phyloP scores from a whole-genome alignment of 495 filamentous ascomycete species.

The Penicillium canariense region DNA sequence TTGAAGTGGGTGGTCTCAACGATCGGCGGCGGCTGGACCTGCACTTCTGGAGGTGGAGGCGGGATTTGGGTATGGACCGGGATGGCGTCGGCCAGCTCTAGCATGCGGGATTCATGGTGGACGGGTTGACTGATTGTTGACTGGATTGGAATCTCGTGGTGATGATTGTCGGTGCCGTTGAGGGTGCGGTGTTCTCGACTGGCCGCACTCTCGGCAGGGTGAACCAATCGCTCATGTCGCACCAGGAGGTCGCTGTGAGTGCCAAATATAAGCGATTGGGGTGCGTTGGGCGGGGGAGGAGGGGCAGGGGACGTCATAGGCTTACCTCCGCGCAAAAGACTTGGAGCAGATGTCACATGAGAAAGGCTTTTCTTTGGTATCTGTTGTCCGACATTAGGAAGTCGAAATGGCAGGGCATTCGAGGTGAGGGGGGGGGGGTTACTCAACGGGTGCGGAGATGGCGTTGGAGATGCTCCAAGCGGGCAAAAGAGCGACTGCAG shows the following conservation, averaged over 20 bases:
- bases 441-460: slow-evolving; percentile 56
- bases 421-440: slow-evolving; percentile 28
- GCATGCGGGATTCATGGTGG: slow-evolving; percentile 48
- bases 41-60: slow-evolving; percentile 38
- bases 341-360: slow-evolving; percentile 52
- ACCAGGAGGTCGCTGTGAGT: slow-evolving; percentile 62
- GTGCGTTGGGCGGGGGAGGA: not conserved
- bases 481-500: slow-evolving; percentile 50
- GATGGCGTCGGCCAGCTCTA: slow-evolving; percentile 47
- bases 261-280: slow-evolving; percentile 28
- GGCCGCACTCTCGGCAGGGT: slow-evolving; percentile 56
- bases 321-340: slow-evolving; percentile 51
- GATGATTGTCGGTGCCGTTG: slow-evolving; percentile 20
- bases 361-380: slow-evolving; percentile 56
- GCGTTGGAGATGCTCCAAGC: slow-evolving; percentile 52
- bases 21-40: slow-evolving; percentile 42
- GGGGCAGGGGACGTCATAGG: not conserved
- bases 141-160: slow-evolving; percentile 39
- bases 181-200: slow-evolving; percentile 44
- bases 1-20: slow-evolving; percentile 48
- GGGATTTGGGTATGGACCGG: slow-evolving; percentile 41
- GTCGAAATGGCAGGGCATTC: not conserved
- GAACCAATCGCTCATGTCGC: slow-evolving; percentile 71
- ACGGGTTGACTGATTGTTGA: slow-evolving; percentile 39
- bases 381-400: slow-evolving; percentile 36